Percentiles rank a stretch among this genome's conserved stretches.
phyloP scores from a whole-genome alignment of 1,139 yeast species.

The Sugiyamaella castrensis region DNA sequence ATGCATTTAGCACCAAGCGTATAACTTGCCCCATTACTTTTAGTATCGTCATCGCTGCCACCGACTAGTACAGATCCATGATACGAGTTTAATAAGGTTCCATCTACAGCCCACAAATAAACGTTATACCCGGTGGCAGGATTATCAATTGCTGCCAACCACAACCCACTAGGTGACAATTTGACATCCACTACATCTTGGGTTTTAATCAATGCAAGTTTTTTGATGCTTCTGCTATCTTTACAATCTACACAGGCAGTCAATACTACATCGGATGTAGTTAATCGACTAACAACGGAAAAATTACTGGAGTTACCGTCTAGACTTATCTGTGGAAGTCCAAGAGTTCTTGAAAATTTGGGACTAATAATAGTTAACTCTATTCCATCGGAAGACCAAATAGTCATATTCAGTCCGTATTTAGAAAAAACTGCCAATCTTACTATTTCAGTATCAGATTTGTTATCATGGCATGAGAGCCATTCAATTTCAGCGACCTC shows the following conservation, averaged over 20 bases:
- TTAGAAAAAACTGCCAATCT: slow-evolving; percentile 23
- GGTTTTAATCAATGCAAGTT: slow-evolving; percentile 19
- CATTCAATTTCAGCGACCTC: slow-evolving; percentile 24
- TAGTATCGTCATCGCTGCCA: slow-evolving; percentile 8
- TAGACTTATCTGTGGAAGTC: slow-evolving; percentile 1
- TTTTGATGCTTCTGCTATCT: slow-evolving; percentile 3
- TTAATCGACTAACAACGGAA: slow-evolving; percentile 21
- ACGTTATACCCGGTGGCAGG: slow-evolving; percentile 30
- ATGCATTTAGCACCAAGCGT: slow-evolving; percentile 15
- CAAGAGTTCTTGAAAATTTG: slow-evolving; percentile 17
- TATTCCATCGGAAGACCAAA: slow-evolving; percentile 28
- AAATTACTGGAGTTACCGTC: slow-evolving; percentile 9
- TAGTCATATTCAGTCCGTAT: slow-evolving; percentile 16
- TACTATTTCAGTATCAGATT: slow-evolving; percentile 17
- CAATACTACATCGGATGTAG: slow-evolving; percentile 21
- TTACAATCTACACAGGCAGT: slow-evolving; percentile 6
- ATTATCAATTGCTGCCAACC: slow-evolving; percentile 29
- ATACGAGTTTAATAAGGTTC: slow-evolving; percentile 21
- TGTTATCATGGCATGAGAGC: slow-evolving; percentile 20
- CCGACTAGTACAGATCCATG: slow-evolving; percentile 17
- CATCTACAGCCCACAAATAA: slow-evolving; percentile 24
- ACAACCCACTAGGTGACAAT: slow-evolving; percentile 27
- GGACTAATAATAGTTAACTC: slow-evolving; percentile 24
- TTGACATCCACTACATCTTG: slow-evolving; percentile 25
- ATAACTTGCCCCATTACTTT: neutral